Evolutionary conservation across 1,284 basidiomycete genomes (phyloP), one percentile per base, ranked within the genome.

Genomic region (Xanthoconium separans): DNA sequence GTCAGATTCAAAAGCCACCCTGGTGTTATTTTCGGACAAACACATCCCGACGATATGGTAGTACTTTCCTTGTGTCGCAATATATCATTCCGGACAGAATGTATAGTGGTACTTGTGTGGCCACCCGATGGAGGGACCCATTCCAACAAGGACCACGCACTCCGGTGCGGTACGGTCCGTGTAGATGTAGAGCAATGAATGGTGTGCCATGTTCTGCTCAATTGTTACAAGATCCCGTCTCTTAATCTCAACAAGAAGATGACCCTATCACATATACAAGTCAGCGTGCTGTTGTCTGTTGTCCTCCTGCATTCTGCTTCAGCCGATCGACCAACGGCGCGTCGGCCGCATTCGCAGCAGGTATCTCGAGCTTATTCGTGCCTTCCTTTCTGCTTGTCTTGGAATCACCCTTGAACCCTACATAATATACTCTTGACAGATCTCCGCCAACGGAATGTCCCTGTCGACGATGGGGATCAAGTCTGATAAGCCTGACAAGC

Each of bases 351-450:
- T 87, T 80, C 2, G 83, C 84, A 29, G 89, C 85, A 3, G 84
- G 85, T 20, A 91, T 79, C 61, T 87, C 83, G 22, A 92, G 71
- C 64, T 81, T 82, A 36, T 82, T 79, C 24, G 77, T 77, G 22
- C 73, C 79, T 48, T 89, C 85, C 58, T 81, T 84, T 58, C 79
- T 76, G 12, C 73, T 69, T n/a, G 76, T 74, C 45, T 78, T 75
- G 42, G 77, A 75, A 60, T 91, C 88, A 43, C 91, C 91, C 65
- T 84, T 86, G 76, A 93, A 93, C 13, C 91, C 91, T 47, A 92
- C 65, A 65, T 84, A 93, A 64, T 87, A 93, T 42, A 93, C 70
- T 37, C 84, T 75, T 3, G 86, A 81, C 7, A 72, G 64, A 9
- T 89, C 85, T 27, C 77, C 83, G 2, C 84, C 86, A 4, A 76